phyloP scores from a whole-genome alignment of 2,329 filamentous ascomycete genomes.

The Sarocladium brachiariae region DNA sequence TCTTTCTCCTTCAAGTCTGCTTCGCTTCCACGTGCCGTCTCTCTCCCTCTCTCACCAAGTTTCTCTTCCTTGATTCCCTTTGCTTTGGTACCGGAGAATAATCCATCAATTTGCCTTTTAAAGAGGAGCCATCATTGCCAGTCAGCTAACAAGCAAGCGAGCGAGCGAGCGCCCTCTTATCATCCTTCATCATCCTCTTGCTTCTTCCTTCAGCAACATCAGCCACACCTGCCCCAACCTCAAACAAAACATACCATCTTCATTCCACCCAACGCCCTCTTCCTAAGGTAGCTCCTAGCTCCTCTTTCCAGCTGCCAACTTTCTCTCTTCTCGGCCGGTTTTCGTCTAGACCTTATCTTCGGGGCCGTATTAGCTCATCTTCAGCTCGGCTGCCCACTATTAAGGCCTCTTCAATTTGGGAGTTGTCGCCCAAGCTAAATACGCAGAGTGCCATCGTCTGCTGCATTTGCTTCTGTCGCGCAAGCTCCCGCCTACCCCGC shows the following conservation, averaged over 20 bases:
- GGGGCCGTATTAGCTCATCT: slow-evolving; percentile 4
- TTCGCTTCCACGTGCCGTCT: no score
- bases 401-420: no score
- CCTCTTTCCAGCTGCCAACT: background rate
- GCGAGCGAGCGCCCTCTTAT: no score
- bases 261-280: background rate
- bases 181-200: background rate
- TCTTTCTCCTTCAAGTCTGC: no score
- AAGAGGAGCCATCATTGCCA: background rate
- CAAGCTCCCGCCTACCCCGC: slow-evolving; percentile 8
- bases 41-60: no score
- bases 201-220: background rate
- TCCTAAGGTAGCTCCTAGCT: no score
- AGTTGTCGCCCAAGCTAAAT: no score
- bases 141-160: no score
- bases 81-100: background rate
- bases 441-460: no score
- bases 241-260: background rate
- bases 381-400: background rate
- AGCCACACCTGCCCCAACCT: background rate
- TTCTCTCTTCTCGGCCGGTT: slow-evolving; percentile 2
- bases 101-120: background rate
- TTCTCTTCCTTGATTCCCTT: no score
- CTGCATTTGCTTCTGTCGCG: background rate
- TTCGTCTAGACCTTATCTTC: slow-evolving; percentile 5